phyloP scores from a whole-genome alignment of 2,329 filamentous ascomycete species.

The Ceratocystis diversiconidia region DNA sequence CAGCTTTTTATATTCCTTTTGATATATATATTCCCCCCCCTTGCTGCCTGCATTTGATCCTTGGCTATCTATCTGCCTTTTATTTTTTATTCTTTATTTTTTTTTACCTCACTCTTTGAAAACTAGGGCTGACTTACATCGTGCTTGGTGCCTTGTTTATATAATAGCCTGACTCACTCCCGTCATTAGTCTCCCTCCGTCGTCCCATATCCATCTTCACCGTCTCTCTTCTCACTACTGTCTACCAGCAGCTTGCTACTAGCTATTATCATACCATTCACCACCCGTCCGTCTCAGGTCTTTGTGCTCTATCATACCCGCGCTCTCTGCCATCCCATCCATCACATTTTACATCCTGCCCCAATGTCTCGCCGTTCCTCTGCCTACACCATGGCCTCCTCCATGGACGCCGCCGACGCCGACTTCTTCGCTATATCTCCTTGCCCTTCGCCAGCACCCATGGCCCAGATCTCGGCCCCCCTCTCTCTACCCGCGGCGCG shows the following conservation, averaged over 20 bases:
- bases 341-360: background rate
- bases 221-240: background rate
- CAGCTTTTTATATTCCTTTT: background rate
- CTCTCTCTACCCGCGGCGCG: background rate
- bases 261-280: background rate
- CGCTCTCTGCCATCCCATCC: background rate
- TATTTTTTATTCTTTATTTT: background rate
- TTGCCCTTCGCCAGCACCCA: conserved; percentile 5
- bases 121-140: background rate
- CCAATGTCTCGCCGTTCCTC: conserved; percentile 13
- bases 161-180: background rate
- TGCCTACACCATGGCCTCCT: conserved; percentile 9
- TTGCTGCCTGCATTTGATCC: background rate
- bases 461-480: background rate
- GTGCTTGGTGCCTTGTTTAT: background rate
- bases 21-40: background rate
- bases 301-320: too few species aligned
- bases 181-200: background rate
- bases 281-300: too few species aligned
- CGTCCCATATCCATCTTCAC: background rate
- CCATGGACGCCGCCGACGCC: conserved; percentile 8
- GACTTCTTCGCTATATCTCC: conserved; percentile 17
- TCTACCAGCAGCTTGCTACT: background rate
- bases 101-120: background rate
- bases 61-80: background rate